phyloP scores from a whole-genome alignment of 139 green algal genomes.

The Chlamydomonas applanata region DNA sequence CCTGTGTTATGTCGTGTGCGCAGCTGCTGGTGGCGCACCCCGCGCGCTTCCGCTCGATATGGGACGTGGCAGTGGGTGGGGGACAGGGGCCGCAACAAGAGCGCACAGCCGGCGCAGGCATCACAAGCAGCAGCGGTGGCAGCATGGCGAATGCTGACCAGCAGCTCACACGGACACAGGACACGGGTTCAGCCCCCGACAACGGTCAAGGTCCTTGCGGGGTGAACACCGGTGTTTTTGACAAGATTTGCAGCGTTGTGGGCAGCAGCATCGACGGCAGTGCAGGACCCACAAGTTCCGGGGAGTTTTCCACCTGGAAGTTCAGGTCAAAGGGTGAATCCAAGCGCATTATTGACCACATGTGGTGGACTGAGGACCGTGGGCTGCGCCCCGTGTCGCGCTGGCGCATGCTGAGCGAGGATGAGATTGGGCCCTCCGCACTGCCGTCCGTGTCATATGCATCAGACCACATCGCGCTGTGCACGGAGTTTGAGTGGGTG shows the following conservation, averaged over 20 bases:
- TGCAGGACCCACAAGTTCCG: background rate
- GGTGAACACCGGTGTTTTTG: too few relatives aligned
- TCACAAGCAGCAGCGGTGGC: background rate
- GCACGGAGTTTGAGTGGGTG: conserved; percentile 43
- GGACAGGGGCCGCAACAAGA: too few relatives aligned
- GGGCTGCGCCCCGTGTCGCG: conserved; percentile 30
- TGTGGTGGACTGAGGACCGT: conserved; percentile 42
- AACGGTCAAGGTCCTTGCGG: too few relatives aligned
- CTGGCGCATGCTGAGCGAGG: conserved; percentile 47
- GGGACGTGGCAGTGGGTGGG: background rate
- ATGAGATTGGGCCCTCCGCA: conserved; percentile 41
- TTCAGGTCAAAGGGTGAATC: conserved; percentile 36
- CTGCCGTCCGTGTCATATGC: conserved; percentile 44
- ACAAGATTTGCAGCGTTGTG: too few relatives aligned
- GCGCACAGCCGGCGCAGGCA: background rate
- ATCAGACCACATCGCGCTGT: conserved; percentile 51
- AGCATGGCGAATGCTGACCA: background rate
- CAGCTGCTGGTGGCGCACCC: background rate
- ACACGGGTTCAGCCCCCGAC: too few relatives aligned
- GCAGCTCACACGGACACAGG: background rate
- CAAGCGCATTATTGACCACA: conserved; percentile 59
- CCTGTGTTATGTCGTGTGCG: background rate
- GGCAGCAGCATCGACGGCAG: conserved; percentile 8
- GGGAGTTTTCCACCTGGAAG: conserved; percentile 59
- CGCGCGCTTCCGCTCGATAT: background rate